Conservation (phyloP, 495 filamentous ascomycete genomes). For the Penicillium bialowiezense region DNA sequence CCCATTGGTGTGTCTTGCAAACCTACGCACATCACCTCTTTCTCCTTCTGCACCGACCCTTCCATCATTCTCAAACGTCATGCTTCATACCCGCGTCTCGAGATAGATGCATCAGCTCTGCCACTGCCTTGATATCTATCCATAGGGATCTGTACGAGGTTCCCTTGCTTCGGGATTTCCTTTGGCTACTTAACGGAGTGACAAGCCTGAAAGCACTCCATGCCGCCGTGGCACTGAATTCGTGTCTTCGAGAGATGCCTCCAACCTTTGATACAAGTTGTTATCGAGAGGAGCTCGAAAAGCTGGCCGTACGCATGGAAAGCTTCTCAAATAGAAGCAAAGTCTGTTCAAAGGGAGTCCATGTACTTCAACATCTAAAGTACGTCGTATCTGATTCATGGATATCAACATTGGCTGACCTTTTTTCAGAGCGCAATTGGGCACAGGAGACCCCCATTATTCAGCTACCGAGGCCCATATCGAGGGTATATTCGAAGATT, state of each 20-base stretch:
- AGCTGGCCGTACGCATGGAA: neutral
- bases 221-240: conserved; percentile 17
- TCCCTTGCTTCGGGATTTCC: conserved; percentile 14
- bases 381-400: too few species aligned
- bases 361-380: too few species aligned
- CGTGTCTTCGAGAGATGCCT: conserved; percentile 12
- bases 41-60: conserved; percentile 20
- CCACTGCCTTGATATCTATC: conserved; percentile 7
- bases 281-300: neutral
- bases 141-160: conserved; percentile 16
- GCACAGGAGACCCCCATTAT: neutral
- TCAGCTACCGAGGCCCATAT: neutral
- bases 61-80: conserved; percentile 5
- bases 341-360: too few species aligned
- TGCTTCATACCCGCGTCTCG: conserved; percentile 8
- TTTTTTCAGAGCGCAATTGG: neutral
- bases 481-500: conserved; percentile 1
- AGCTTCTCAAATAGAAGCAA: neutral
- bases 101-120: conserved; percentile 11
- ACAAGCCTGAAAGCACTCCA: conserved; percentile 17
- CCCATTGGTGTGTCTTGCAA: conserved; percentile 22
- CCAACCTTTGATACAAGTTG: neutral
- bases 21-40: conserved; percentile 23
- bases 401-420: too few species aligned
- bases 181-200: conserved; percentile 15